Percentiles rank a stretch among this genome's conserved stretches.
Evolutionary conservation across 1,139 yeast species (phyloP).

Genomic region (Insectozyma bohioensis): DNA sequence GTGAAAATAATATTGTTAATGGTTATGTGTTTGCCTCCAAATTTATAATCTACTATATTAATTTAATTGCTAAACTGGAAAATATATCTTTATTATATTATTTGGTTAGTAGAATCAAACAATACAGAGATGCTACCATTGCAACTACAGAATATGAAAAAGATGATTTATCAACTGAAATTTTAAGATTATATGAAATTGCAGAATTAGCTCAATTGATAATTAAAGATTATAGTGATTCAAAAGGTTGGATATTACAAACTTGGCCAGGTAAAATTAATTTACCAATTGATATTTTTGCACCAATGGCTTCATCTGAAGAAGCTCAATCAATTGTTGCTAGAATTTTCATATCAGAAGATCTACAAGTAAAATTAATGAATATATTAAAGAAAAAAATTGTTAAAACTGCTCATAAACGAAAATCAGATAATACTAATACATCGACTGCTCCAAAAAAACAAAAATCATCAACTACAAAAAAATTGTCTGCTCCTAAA

Average conservation of each 20-base stretch:
- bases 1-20: constrained; percentile 15
- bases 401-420: constrained; percentile 12
- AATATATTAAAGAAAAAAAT: constrained; percentile 26
- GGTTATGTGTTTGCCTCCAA: constrained; percentile 55
- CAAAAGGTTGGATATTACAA: constrained; percentile 65
- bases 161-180: constrained; percentile 31
- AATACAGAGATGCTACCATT: constrained; percentile 62
- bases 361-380: constrained; percentile 29
- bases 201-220: constrained; percentile 74
- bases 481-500: background rate
- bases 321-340: constrained; percentile 48
- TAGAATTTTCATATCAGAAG: constrained; percentile 51
- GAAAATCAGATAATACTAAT: constrained; percentile 14
- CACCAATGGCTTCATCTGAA: constrained; percentile 48
- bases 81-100: constrained; percentile 76
- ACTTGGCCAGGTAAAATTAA: constrained; percentile 82
- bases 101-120: constrained; percentile 76
- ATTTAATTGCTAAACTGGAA: constrained; percentile 59
- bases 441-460: constrained; percentile 1
- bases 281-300: constrained; percentile 64
- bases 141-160: constrained; percentile 34
- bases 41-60: constrained; percentile 60
- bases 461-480: constrained; percentile 3
- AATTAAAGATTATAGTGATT: constrained; percentile 57
- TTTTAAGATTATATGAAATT: constrained; percentile 54